Percentiles rank a stretch among this genome's conserved stretches.
Conservation (phyloP, 129 eudicot genomes). For the Escallonia herrerae region DNA sequence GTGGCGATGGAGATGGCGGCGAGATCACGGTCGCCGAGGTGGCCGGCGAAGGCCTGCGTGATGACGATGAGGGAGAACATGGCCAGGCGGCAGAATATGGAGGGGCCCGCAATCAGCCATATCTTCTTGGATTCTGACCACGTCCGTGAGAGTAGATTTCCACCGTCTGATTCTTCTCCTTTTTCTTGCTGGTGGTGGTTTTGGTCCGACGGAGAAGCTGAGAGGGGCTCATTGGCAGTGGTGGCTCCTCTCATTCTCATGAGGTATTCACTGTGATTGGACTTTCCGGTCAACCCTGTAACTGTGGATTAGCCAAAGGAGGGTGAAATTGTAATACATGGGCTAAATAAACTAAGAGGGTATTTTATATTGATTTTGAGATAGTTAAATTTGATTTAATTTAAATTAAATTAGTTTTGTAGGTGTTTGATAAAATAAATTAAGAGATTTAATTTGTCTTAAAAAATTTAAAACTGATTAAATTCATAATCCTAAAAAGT, state of each 20-base stretch:
- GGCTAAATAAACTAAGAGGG: too few relatives aligned
- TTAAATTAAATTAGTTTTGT: too few relatives aligned
- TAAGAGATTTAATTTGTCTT: too few relatives aligned
- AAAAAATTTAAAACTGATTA: too few relatives aligned
- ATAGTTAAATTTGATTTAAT: too few relatives aligned
- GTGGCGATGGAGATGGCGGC: conserved; percentile 48
- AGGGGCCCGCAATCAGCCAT: conserved; percentile 41
- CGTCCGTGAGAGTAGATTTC: conserved; percentile 5
- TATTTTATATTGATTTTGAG: too few relatives aligned
- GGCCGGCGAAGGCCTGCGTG: conserved; percentile 46
- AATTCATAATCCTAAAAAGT: too few relatives aligned
- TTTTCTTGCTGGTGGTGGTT: not conserved
- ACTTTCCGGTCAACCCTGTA: too few relatives aligned
- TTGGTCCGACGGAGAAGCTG: not conserved
- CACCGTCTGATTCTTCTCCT: not conserved
- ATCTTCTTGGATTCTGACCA: conserved; percentile 32
- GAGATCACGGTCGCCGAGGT: conserved; percentile 31
- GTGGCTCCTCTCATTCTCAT: not conserved
- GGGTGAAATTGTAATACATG: too few relatives aligned
- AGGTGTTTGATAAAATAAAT: too few relatives aligned
- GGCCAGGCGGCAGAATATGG: conserved; percentile 30
- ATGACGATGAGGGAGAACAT: conserved; percentile 35
- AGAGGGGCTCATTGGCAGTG: conserved; percentile 7
- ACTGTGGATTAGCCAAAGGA: too few relatives aligned
- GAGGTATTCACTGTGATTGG: too few relatives aligned